phyloP scores from a whole-genome alignment of 164 flowering plant species.

The Nymphaea colorata region DNA sequence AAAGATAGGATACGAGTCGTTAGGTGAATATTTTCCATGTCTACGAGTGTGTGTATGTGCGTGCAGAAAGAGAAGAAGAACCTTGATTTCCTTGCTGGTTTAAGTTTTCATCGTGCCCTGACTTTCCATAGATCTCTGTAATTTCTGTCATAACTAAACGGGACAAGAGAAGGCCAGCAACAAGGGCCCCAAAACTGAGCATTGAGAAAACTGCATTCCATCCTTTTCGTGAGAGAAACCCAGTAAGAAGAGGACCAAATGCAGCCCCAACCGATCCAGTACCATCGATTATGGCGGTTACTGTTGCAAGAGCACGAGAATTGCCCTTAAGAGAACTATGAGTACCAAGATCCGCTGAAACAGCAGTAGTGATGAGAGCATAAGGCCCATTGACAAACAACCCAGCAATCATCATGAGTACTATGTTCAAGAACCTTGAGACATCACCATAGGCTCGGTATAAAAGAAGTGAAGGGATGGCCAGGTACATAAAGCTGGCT shows the following conservation, averaged over 20 bases:
- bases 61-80: neutral
- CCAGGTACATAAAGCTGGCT: constrained; percentile 60
- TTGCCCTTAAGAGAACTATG: constrained; percentile 70
- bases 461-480: constrained; percentile 58
- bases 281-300: constrained; percentile 94
- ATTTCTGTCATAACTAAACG: constrained; percentile 48
- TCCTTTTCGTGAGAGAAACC: constrained; percentile 56
- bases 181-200: constrained; percentile 49
- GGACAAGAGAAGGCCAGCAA: constrained; percentile 66
- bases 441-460: constrained; percentile 50
- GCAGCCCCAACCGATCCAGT: constrained; percentile 92
- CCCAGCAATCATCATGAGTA: constrained; percentile 77
- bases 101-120: neutral
- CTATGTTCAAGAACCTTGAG: constrained; percentile 42
- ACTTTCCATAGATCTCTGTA: neutral
- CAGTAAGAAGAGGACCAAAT: constrained; percentile 81
- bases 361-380: constrained; percentile 92
- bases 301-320: constrained; percentile 84
- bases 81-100: neutral
- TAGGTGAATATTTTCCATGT: neutral
- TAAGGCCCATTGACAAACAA: constrained; percentile 86
- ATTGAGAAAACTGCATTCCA: constrained; percentile 73
- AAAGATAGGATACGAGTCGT: neutral
- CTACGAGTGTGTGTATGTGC: neutral
- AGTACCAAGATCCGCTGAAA: constrained; percentile 92